Base-by-base conservation (phyloP, 73 alveolate genomes). In the Diophrys sp. region DNA sequence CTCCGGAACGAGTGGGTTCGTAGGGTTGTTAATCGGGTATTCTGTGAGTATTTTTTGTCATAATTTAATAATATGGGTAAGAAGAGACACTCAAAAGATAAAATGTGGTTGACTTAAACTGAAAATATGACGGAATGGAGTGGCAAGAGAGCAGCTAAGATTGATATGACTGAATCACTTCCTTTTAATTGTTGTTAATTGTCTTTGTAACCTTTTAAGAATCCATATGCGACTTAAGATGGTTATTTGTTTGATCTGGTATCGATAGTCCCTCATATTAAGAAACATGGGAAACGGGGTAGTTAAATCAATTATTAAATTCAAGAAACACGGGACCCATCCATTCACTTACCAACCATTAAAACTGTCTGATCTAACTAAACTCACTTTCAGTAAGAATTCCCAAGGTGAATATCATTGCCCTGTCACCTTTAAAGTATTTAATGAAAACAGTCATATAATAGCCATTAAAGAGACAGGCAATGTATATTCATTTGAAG, bases 391-490 rank as follows among this genome's bases (percentile, higher is more conserved):
- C 82, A 92, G 90, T 84, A 91, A 87, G 79, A 98, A 97, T 78
- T 95, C 95, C 44, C 87, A 97, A 79, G 98, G 97, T 1, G 93
- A 97, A 80, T 94, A 86, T 85, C 98, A 96, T 66, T 98, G 99
- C 89, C 99, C 99, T 0, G 90, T 98, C 70, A 93, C 99, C 80
- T 29, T 67, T 1, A 62, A 72, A 31, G 96, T 81, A 14, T 76
- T 87, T 54, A 91, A 96, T 18, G 99, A 93, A 34, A 89, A 91
- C 76, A 70, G 96, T 31, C 96, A 95, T 79, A 94, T 97, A 14
- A 89, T 97, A 0, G 98, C 99, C 0, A 90, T 95, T 0, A 95
- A 89, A 81, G 95, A 85, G 71, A 94, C 98, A n/a, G 99, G 99
- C 0, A 92, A 97, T 87, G 99, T 96, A n/a, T 94, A 71, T 85